Base-by-base conservation (phyloP, 495 filamentous ascomycete species). In the Cairneyella variabilis region DNA sequence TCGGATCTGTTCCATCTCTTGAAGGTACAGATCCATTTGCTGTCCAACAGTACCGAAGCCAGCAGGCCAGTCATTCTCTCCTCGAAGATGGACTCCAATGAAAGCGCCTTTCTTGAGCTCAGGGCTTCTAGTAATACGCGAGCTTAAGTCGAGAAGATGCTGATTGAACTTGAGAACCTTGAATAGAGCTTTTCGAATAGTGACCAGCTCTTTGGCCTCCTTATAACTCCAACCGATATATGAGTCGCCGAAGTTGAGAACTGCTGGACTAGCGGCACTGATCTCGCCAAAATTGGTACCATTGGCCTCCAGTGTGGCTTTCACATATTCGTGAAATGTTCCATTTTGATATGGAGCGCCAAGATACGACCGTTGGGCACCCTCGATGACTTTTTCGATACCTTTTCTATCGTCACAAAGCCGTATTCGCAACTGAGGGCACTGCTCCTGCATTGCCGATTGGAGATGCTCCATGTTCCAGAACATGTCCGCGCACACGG, bases 381-480 rank as follows among this genome's bases (percentile, higher is more conserved):
- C 38, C 17, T n/a, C 16, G 18, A 49, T 49, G 3, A 38, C 30
- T 22, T 23, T n/a, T 37, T 38, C 17, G 46, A 49, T 49, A 20
- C 32, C 30, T 11, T 22, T 49, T 25, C 46, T 37, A 49, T 49
- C 46, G 32, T 37, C 46, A 25, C 46, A 49, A 8, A 51, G 18
- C 16, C 48, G 20, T 2, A 51, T 16, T 27, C 42, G 16, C n/a
- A 51, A 37, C 48, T 51, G 48, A 14, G 48, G 38, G 30, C 48
- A 42, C 3, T 50, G 17, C 41, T 23, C 25, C 28, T 14, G 8
- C 28, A 50, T 3, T 36, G 45, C 16, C 6, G 41, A 10, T 36
- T 49, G 23, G 6, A 50, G 45, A 23, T 56, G 18, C 7, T 37
- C 32, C 38, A 56, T 56, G 20, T 56, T 40, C 46, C 45, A 56